These are phyloP conservation scores for Salix brachista DNA, from an alignment of 345 rosid species.

Conservation along the genomic window DNA sequence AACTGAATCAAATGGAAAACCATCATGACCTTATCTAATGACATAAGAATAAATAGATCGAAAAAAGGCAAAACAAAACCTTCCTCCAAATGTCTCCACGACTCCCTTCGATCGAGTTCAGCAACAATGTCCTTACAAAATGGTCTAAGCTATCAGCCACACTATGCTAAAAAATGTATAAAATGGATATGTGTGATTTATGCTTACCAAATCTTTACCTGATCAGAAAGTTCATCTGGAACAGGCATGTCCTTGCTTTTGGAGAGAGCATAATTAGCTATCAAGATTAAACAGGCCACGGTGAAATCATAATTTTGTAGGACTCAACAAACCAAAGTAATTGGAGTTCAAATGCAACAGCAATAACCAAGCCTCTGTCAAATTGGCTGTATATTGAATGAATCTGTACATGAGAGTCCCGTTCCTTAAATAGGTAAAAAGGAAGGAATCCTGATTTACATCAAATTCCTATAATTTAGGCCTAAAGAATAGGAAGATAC, in stretches of 20 bases:
- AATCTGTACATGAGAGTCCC: too few relatives aligned
- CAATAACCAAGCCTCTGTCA: too few relatives aligned
- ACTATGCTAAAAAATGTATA: neutral
- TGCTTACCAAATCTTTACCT: slow-evolving; percentile 8
- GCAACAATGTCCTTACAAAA: slow-evolving; percentile 27
- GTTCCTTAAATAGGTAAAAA: too few relatives aligned
- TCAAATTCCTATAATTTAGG: too few relatives aligned
- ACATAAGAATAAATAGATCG: neutral
- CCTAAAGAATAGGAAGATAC: too few relatives aligned
- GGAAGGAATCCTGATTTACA: too few relatives aligned
- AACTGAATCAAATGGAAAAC: slow-evolving; percentile 11
- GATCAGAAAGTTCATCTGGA: slow-evolving; percentile 28
- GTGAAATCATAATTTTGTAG: neutral
- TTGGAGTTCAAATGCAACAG: too few relatives aligned
- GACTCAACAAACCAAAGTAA: too few relatives aligned
- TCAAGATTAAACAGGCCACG: neutral
- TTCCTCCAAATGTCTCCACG: slow-evolving; percentile 24
- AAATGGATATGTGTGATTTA: neutral
- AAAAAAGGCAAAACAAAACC: slow-evolving; percentile 9
- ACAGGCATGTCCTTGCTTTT: slow-evolving; percentile 29
- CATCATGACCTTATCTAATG: neutral
- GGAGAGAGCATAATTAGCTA: slow-evolving; percentile 31
- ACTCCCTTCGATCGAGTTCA: slow-evolving; percentile 22
- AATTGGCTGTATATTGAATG: too few relatives aligned
- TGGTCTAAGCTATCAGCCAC: slow-evolving; percentile 3